These are phyloP conservation scores for Ogataea methanolica DNA, from an alignment of 805 yeast species.

Conservation along the genomic window DNA sequence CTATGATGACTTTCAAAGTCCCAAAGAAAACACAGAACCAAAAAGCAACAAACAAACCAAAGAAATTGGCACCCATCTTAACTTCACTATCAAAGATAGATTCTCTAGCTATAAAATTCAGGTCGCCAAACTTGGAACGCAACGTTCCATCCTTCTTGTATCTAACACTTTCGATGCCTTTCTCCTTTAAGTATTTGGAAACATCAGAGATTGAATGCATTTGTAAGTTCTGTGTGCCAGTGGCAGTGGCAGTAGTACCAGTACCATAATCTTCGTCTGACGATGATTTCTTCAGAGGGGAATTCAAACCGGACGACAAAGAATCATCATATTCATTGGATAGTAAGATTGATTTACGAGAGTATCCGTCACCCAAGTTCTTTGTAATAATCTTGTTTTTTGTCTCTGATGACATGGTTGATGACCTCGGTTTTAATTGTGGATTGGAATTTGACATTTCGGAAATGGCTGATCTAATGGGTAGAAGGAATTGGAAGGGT, in stretches of 20 bases:
- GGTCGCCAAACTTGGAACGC: constrained; percentile 52
- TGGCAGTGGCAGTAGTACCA: neutral
- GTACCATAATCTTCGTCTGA: neutral
- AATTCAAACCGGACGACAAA: too few species aligned
- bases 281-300: too few species aligned
- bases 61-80: constrained; percentile 47
- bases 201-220: neutral
- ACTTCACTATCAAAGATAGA: constrained; percentile 51
- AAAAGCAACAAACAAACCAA: constrained; percentile 75
- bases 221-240: neutral
- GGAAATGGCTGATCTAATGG: too few species aligned
- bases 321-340: too few species aligned
- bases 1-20: constrained; percentile 48
- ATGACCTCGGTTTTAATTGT: too few species aligned
- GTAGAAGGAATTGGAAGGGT: too few species aligned
- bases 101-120: constrained; percentile 38
- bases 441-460: too few species aligned
- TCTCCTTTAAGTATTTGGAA: neutral
- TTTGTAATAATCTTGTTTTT: neutral
- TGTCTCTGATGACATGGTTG: too few species aligned
- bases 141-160: constrained; percentile 31
- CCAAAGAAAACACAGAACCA: constrained; percentile 66
- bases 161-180: constrained; percentile 6
- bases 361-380: neutral
- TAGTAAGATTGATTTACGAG: too few species aligned